Evolutionary conservation across 257 asterid genomes (phyloP), one percentile per base, ranked within the genome.

Genomic region (Solanum chiquidenum): DNA sequence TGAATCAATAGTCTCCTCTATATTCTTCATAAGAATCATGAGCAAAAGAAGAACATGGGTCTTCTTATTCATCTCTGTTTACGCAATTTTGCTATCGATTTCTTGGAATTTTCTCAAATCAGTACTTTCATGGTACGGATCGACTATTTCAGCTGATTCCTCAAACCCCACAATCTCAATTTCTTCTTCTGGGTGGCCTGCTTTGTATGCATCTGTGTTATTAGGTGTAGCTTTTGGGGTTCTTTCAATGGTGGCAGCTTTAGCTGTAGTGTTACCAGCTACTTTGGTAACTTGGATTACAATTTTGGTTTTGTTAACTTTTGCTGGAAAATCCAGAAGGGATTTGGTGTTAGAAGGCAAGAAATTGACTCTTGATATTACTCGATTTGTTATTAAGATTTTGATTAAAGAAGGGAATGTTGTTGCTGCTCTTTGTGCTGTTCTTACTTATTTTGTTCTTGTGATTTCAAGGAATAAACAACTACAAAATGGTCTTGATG

Each of bases 221-320:
- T 85, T 96, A 46, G 99, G 99, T 5, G 44, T 89, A 31, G 94
- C 96, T 20, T 96, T 96, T 88, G 99, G 99, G 42, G 49, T 95
- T 16, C 93, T 96, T 0, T 96, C 99, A 1, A 92, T 94, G 94
- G 98, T 94, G 87, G 95, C 98, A 44, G 98, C 98, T 76, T 83
- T 95, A 85, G 96, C 96, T 66, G 99, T 96, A 58, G 99, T 93
- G 4, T 95, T 95, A 6, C 99, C 99, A 55, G 99, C 99, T 42
- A 96, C 98, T 2, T 80, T 96, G 88, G 95, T 96, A 72, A 96
- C 98, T 16, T 96, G 99, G 98, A 95, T 95, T 5, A 90, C 98
- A 4, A 93, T 96, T 74, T 94, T 96, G 29, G 98, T 96, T 88
- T 87, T 96, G 40, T 79, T 96, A 89, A 92, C 98, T 25, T 95